A percentile compares a stretch with the other conserved stretches of the same genome.
phyloP scores from a whole-genome alignment of 2,329 filamentous ascomycete species.

The Bipolaris gigantea region DNA sequence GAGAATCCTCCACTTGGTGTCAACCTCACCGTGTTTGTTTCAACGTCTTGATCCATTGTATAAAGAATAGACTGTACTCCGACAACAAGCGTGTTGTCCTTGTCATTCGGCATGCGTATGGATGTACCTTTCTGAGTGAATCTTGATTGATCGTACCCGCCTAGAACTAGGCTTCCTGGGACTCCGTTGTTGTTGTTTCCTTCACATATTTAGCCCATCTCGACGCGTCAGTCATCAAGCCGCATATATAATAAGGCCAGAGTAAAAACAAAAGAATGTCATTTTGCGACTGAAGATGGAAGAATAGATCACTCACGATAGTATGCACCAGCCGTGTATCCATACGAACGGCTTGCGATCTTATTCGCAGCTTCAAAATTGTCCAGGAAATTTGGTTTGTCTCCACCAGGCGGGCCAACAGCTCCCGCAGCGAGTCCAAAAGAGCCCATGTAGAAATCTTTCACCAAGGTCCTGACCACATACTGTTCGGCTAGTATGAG shows the following conservation, averaged over 20 bases:
- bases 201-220: conserved; percentile 18
- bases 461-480: conserved; percentile 19
- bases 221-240: too few relatives aligned
- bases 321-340: conserved; percentile 40
- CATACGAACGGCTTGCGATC: conserved; percentile 36
- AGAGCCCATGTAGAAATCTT: conserved; percentile 38
- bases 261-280: background rate
- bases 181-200: conserved; percentile 33
- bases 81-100: conserved; percentile 30
- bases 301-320: conserved; percentile 34
- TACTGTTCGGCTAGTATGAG: conserved; percentile 17
- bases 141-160: conserved; percentile 47
- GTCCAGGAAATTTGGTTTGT: conserved; percentile 26
- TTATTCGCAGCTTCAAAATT: conserved; percentile 12
- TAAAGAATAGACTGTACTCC: conserved; percentile 32
- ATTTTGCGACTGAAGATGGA: background rate
- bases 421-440: conserved; percentile 30
- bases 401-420: conserved; percentile 10
- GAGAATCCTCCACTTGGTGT: conserved; percentile 22
- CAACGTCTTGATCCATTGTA: conserved; percentile 18
- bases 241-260: too few relatives aligned
- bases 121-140: conserved; percentile 24
- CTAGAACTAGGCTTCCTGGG: conserved; percentile 42
- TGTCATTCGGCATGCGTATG: conserved; percentile 22
- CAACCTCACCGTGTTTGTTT: conserved; percentile 14